Evolutionary conservation across 2,329 filamentous ascomycete species (phyloP).

Genomic region (Ophiostoma australiae): DNA sequence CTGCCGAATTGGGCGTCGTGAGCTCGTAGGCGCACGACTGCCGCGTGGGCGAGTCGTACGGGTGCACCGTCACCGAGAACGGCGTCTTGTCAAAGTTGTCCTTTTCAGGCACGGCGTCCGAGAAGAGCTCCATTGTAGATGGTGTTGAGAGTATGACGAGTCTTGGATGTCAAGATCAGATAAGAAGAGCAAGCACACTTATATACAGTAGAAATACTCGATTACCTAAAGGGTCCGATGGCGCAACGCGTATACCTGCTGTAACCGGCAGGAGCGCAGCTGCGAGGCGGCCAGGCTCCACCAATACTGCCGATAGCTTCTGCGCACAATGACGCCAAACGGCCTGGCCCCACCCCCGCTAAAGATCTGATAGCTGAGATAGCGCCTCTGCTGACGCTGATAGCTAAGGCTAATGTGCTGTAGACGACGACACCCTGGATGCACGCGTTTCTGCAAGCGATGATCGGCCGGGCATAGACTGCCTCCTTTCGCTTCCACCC

Average conservation of each 20-base stretch:
- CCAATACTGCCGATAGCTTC: not conserved
- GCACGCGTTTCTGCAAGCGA: not conserved
- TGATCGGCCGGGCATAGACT: slow-evolving; percentile 7
- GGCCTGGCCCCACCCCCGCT: slow-evolving; percentile 18
- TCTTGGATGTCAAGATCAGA: not conserved
- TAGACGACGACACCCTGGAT: not conserved
- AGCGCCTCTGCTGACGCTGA: slow-evolving; percentile 2
- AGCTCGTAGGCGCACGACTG: slow-evolving; percentile 31
- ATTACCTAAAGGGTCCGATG: not conserved
- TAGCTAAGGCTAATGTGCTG: not conserved
- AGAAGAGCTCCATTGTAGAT: not conserved
- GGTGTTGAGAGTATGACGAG: not conserved
- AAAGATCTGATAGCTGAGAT: slow-evolving; percentile 13
- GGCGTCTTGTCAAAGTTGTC: slow-evolving; percentile 13
- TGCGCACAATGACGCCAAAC: not conserved
- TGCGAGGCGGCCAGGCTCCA: not conserved
- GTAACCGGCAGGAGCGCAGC: not conserved
- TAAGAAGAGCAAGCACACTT: not conserved
- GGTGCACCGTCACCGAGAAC: slow-evolving; percentile 31
- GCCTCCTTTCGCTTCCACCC: not conserved
- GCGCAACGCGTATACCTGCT: not conserved
- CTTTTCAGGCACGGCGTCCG: not conserved
- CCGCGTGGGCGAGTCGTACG: slow-evolving; percentile 29
- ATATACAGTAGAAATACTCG: too few species aligned
- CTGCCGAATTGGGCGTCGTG: slow-evolving; percentile 23